These are phyloP conservation scores for Salinomyces thailandicus DNA, from an alignment of 2,329 filamentous ascomycete species.

Conservation along the genomic window DNA sequence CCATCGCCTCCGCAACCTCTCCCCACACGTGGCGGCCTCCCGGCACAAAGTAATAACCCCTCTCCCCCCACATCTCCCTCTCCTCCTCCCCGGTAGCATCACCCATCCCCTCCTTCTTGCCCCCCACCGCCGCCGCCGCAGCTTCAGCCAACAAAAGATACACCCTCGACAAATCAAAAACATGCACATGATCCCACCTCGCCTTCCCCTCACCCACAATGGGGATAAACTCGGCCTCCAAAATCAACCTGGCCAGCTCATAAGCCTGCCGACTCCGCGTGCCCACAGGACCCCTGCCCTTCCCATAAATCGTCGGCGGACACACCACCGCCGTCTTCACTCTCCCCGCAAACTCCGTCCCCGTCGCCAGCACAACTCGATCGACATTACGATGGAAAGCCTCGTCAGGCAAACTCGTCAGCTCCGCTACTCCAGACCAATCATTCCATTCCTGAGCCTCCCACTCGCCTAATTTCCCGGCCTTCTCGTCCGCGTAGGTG, in stretches of 20 bases:
- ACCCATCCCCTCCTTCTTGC: not conserved
- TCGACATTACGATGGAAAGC: conserved; percentile 60
- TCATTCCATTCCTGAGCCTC: conserved; percentile 48
- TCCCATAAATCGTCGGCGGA: conserved; percentile 54
- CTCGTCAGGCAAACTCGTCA: conserved; percentile 43
- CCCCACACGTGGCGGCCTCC: conserved; percentile 52
- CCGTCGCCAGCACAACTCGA: conserved; percentile 50
- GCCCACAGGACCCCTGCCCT: conserved; percentile 44
- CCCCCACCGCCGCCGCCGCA: conserved; percentile 28
- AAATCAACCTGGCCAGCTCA: conserved; percentile 40
- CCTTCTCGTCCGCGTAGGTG: conserved; percentile 40
- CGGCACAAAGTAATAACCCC: conserved; percentile 59
- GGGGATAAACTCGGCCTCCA: conserved; percentile 45
- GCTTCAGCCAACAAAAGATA: conserved; percentile 47
- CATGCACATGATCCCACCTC: conserved; percentile 47
- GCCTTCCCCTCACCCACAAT: conserved; percentile 48
- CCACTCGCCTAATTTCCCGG: conserved; percentile 38
- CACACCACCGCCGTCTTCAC: conserved; percentile 57
- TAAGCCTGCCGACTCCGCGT: conserved; percentile 49
- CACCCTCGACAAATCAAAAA: conserved; percentile 48
- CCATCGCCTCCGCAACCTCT: conserved; percentile 18
- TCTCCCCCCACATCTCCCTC: conserved; percentile 45
- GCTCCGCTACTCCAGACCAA: conserved; percentile 45
- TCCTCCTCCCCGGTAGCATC: conserved; percentile 28
- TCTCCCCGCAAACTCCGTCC: conserved; percentile 32